Conservation (phyloP, 2,329 filamentous ascomycete genomes). For the Alternaria arborescens region DNA sequence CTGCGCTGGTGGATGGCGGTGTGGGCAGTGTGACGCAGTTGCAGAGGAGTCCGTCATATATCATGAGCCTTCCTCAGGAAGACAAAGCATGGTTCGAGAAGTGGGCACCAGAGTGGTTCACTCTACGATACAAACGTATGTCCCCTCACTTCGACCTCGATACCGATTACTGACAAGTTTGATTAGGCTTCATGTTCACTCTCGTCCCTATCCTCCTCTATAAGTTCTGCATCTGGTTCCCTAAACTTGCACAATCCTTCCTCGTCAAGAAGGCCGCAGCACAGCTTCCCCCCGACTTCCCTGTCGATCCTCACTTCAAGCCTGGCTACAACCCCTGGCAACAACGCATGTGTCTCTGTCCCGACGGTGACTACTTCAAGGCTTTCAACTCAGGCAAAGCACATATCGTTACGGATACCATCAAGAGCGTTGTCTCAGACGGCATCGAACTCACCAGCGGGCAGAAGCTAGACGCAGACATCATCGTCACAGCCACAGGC, state of each 20-base stretch:
- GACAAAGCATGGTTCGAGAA: conserved; percentile 46
- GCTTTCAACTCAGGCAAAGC: conserved; percentile 61
- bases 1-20: conserved; percentile 71
- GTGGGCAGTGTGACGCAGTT: conserved; percentile 75
- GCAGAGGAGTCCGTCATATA: conserved; percentile 74
- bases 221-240: conserved; percentile 63
- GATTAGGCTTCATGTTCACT: conserved; percentile 57
- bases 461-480: conserved; percentile 63
- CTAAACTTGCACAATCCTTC: conserved; percentile 55
- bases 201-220: conserved; percentile 60
- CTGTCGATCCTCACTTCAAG: conserved; percentile 57
- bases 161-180: background rate
- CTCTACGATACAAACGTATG: conserved; percentile 57
- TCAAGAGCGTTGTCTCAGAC: conserved; percentile 59
- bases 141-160: background rate
- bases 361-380: conserved; percentile 67
- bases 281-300: conserved; percentile 61
- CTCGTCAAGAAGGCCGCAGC: conserved; percentile 57
- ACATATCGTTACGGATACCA: conserved; percentile 64
- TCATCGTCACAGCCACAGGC: conserved; percentile 72
- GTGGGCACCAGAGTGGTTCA: conserved; percentile 59
- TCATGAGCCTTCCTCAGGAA: conserved; percentile 63
- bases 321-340: conserved; percentile 66
- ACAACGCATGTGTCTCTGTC: conserved; percentile 77
- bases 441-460: conserved; percentile 60